Base-by-base conservation (phyloP, 768 basidiomycete species). In the Phylloporus sp. region DNA sequence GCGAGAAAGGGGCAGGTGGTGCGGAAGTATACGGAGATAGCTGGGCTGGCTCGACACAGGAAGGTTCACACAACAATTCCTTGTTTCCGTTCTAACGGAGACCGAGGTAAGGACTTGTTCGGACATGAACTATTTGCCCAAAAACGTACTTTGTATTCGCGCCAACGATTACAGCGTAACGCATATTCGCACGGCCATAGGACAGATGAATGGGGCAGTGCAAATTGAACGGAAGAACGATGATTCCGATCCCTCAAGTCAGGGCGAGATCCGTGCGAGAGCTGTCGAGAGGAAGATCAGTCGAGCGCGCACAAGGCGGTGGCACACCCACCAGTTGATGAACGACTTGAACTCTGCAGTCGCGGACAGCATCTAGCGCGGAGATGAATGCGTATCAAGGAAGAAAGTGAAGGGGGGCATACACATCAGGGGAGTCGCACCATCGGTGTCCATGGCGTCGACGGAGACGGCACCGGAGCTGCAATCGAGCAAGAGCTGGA, bases 361-460 rank as follows among this genome's bases (percentile, higher is more conserved):
- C 88, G 51, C 88, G 82, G 41, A 86, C 80, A 27, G 88, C 87
- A 69, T 91, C 88, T 91, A 63, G 50, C 55, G 38, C 6, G 41
- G 8, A 35, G 15, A 13, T 44, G 32, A 55, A 31, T 8, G 20
- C 12, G 34, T 16, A 22, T 7, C 20, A 36, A 42, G 40, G 32
- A 51, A 46, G 18, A 48, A 56, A 43, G 28, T 49, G 31, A 9
- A 1, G 47, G 49, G 43, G 26, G 23, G 74, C 84, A 72, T 74
- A 91, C 88, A 91, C 88, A 91, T 91, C 53, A 91, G 73, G 6
- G 88, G 81, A 24, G 88, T 91, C 22, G 85, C 88, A 7, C 86
- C 86, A 60, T 85, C 81, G 22, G 78, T 70, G 61, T 91, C 88
- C 73, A 82, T 79, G 28, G 82, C 86, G 57, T 91, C 84, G 4